Evolutionary conservation across 1,284 basidiomycete genomes (phyloP).

Genomic region (Ustanciosporium gigantosporum): DNA sequence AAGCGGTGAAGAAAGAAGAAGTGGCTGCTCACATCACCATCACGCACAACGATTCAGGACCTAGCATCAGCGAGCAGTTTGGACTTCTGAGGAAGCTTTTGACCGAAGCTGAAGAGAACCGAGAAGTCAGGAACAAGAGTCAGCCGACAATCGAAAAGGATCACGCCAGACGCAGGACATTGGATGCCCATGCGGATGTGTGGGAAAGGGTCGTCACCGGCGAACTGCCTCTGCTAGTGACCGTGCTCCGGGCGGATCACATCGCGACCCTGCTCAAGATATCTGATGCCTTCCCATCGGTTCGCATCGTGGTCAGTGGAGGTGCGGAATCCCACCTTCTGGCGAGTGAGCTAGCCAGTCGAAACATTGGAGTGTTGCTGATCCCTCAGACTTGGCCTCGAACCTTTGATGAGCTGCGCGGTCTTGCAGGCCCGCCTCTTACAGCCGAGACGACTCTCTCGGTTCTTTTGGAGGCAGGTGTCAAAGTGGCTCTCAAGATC

Average conservation of each 20-base stretch:
- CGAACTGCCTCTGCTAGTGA: slow-evolving; percentile 71
- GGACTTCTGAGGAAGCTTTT: slow-evolving; percentile 72
- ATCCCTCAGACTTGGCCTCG: slow-evolving; percentile 69
- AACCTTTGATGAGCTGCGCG: slow-evolving; percentile 73
- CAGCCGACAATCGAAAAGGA: no score
- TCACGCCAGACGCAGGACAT: no score
- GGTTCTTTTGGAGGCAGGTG: slow-evolving; percentile 69
- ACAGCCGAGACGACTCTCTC: slow-evolving; percentile 71
- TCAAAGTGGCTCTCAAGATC: slow-evolving; percentile 75
- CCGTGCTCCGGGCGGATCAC: slow-evolving; percentile 72
- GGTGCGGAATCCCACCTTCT: slow-evolving; percentile 73
- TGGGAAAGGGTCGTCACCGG: slow-evolving; percentile 61
- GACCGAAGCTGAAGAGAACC: slow-evolving; percentile 41
- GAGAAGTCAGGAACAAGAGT: slow-evolving; percentile 63
- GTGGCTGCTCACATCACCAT: slow-evolving; percentile 75
- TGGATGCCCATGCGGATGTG: slow-evolving; percentile 60
- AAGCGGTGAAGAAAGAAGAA: slow-evolving; percentile 71
- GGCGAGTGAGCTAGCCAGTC: slow-evolving; percentile 71
- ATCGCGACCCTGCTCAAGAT: slow-evolving; percentile 75
- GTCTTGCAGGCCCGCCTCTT: slow-evolving; percentile 75
- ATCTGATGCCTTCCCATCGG: slow-evolving; percentile 72
- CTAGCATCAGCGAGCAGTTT: slow-evolving; percentile 72
- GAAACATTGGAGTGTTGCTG: slow-evolving; percentile 75
- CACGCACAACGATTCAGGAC: slow-evolving; percentile 61
- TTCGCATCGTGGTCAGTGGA: slow-evolving; percentile 69